Evolutionary conservation across 2,329 filamentous ascomycete species (phyloP).

Genomic region (Pseudopithomyces maydicus): DNA sequence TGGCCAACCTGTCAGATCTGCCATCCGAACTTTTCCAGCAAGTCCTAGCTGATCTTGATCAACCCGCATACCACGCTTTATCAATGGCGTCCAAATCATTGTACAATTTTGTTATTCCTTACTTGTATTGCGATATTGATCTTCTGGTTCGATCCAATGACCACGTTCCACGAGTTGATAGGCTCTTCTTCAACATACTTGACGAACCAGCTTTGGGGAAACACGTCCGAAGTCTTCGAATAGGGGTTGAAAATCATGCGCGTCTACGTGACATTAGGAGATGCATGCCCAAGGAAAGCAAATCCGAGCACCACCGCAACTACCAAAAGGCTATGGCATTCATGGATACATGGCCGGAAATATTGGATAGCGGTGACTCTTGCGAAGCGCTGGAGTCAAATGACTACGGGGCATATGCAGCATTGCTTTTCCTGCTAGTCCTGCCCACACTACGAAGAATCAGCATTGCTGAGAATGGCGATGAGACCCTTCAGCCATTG

Average conservation of each 20-base stretch:
- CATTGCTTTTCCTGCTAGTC: slow-evolving; percentile 24
- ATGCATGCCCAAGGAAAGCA: slow-evolving; percentile 21
- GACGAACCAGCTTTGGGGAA: slow-evolving; percentile 18
- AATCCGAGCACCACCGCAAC: slow-evolving; percentile 18
- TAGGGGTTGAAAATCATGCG: slow-evolving; percentile 22
- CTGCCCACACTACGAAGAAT: slow-evolving; percentile 25
- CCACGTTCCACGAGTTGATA: slow-evolving; percentile 29
- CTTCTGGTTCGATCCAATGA: slow-evolving; percentile 21
- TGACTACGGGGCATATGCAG: slow-evolving; percentile 33
- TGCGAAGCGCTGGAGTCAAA: slow-evolving; percentile 23
- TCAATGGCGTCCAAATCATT: slow-evolving; percentile 20
- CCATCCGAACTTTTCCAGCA: slow-evolving; percentile 32
- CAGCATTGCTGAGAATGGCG: slow-evolving; percentile 22
- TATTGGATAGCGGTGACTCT: slow-evolving; percentile 21
- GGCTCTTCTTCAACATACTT: slow-evolving; percentile 29
- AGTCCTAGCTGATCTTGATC: slow-evolving; percentile 22
- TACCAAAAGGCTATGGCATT: slow-evolving; percentile 16
- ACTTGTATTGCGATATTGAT: slow-evolving; percentile 31
- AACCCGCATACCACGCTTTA: slow-evolving; percentile 22
- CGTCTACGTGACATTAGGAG: slow-evolving; percentile 18
- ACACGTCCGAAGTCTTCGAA: slow-evolving; percentile 24
- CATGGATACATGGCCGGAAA: slow-evolving; percentile 19
- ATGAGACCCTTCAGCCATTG: slow-evolving; percentile 25
- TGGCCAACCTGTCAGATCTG: slow-evolving; percentile 26
- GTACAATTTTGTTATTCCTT: slow-evolving; percentile 16